Conservation (phyloP, 768 basidiomycete genomes). For the Suillus placidus region DNA sequence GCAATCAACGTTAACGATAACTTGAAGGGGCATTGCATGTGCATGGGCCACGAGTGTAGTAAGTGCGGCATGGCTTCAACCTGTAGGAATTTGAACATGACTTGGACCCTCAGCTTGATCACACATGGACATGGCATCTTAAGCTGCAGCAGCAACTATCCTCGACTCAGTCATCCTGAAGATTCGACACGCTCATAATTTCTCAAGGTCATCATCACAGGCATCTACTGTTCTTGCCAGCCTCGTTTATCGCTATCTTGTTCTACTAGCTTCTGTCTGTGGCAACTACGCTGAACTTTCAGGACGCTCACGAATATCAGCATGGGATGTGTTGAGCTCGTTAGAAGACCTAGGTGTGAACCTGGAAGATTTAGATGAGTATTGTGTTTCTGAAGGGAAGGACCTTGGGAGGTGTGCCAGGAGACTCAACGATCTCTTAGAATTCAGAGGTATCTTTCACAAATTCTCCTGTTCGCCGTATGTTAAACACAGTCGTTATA, state of each 20-base stretch:
- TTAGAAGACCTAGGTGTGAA: slow-evolving; percentile 76
- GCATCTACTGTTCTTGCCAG: slow-evolving; percentile 73
- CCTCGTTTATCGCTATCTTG: slow-evolving; percentile 73
- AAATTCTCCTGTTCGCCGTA: slow-evolving; percentile 11
- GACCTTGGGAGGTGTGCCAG: slow-evolving; percentile 70
- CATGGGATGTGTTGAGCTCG: slow-evolving; percentile 63
- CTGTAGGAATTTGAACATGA: too few species aligned
- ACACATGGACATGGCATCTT: slow-evolving; percentile 27
- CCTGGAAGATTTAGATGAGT: slow-evolving; percentile 70
- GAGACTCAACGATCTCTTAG: slow-evolving; percentile 71
- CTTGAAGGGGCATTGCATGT: too few species aligned
- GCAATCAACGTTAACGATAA: too few species aligned
- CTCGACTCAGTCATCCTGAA: slow-evolving; percentile 69
- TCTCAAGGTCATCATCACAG: slow-evolving; percentile 74
- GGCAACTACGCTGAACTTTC: slow-evolving; percentile 76
- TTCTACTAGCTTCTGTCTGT: slow-evolving; percentile 65
- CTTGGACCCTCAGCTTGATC: too few species aligned
- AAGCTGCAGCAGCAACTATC: slow-evolving; percentile 56
- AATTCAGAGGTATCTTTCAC: slow-evolving; percentile 63
- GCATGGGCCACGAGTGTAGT: too few species aligned
- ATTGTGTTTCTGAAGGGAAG: slow-evolving; percentile 63
- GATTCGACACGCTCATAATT: slow-evolving; percentile 76
- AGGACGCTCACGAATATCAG: slow-evolving; percentile 61
- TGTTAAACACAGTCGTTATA: slow-evolving; percentile 26
- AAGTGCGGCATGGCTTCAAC: too few species aligned